phyloP scores from a whole-genome alignment of 140 eudicot genomes.

The Stevia rebaudiana region DNA sequence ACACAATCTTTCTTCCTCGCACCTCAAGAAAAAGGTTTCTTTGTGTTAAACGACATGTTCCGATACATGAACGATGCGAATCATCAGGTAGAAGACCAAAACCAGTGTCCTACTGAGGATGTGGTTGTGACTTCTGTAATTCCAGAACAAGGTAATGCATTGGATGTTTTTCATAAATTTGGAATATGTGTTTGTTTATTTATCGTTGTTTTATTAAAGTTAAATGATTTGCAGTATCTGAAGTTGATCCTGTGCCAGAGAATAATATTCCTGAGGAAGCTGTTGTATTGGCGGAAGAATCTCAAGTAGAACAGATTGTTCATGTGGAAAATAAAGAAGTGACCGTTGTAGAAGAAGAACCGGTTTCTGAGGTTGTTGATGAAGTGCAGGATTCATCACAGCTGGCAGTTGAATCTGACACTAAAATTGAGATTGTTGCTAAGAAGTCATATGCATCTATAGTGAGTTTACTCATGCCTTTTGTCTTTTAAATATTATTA shows the following conservation, averaged over 20 bases:
- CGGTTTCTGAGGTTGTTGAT: conserved; percentile 61
- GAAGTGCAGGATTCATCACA: conserved; percentile 40
- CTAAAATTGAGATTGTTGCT: conserved; percentile 42
- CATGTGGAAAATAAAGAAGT: conserved; percentile 46
- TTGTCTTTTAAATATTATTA: background rate
- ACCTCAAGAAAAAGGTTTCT: conserved; percentile 87
- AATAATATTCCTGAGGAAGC: conserved; percentile 45
- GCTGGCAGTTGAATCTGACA: conserved; percentile 39
- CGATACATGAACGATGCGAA: conserved; percentile 44
- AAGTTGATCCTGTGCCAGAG: conserved; percentile 36
- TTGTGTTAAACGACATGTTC: conserved; percentile 79
- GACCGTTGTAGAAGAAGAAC: conserved; percentile 31
- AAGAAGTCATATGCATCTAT: conserved; percentile 89
- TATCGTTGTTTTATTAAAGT: background rate
- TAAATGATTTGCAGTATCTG: conserved; percentile 14
- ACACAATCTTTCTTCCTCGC: conserved; percentile 84
- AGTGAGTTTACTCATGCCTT: conserved; percentile 53
- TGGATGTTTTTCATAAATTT: background rate
- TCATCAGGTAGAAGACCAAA: conserved; percentile 12
- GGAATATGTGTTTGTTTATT: background rate
- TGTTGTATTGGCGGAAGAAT: conserved; percentile 37
- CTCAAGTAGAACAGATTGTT: conserved; percentile 43
- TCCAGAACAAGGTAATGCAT: conserved; percentile 45
- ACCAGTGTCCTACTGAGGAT: conserved; percentile 33
- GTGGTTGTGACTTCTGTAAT: conserved; percentile 31